phyloP scores from a whole-genome alignment of 1,284 basidiomycete genomes.

The Bjerkandera adusta region DNA sequence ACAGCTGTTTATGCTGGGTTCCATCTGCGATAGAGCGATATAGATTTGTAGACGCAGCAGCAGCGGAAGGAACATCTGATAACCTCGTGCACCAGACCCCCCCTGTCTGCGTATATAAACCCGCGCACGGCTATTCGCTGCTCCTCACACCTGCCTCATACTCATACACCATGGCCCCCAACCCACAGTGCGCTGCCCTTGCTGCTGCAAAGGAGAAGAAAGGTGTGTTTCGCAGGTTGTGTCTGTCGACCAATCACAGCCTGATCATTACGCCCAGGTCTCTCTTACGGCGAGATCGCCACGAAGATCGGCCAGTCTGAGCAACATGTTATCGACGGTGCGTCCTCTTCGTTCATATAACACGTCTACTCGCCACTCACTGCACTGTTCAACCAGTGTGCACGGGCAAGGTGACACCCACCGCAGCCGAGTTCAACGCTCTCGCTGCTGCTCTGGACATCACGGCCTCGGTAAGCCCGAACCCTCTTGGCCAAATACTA shows the following conservation, averaged over 20 bases:
- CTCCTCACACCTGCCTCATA: slow-evolving; percentile 3
- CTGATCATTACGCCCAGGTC: slow-evolving; percentile 33
- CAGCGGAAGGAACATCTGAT: too few relatives aligned
- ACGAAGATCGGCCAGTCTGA: slow-evolving; percentile 36
- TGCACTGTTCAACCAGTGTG: slow-evolving; percentile 41
- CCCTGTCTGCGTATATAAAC: slow-evolving; percentile 6
- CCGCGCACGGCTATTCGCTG: background rate
- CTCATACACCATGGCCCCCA: slow-evolving; percentile 33
- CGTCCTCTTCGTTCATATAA: slow-evolving; percentile 17
- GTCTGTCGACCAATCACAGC: slow-evolving; percentile 3
- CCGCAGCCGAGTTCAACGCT: slow-evolving; percentile 47
- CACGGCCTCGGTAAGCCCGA: slow-evolving; percentile 33
- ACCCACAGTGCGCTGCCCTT: slow-evolving; percentile 58
- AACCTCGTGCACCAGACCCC: background rate
- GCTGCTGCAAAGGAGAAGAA: slow-evolving; percentile 47
- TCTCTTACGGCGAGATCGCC: slow-evolving; percentile 48
- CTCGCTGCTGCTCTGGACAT: slow-evolving; percentile 49
- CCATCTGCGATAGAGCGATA: too few relatives aligned
- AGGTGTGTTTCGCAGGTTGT: slow-evolving; percentile 33
- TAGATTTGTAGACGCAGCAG: too few relatives aligned
- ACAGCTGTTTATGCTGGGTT: too few relatives aligned
- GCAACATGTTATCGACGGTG: slow-evolving; percentile 53
- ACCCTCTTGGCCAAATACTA: background rate
- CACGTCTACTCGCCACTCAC: background rate
- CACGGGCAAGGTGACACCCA: slow-evolving; percentile 44